Evolutionary conservation across 2,329 filamentous ascomycete species (phyloP), one percentile per base, ranked within the genome.

Genomic region (Penicillium brasilianum): DNA sequence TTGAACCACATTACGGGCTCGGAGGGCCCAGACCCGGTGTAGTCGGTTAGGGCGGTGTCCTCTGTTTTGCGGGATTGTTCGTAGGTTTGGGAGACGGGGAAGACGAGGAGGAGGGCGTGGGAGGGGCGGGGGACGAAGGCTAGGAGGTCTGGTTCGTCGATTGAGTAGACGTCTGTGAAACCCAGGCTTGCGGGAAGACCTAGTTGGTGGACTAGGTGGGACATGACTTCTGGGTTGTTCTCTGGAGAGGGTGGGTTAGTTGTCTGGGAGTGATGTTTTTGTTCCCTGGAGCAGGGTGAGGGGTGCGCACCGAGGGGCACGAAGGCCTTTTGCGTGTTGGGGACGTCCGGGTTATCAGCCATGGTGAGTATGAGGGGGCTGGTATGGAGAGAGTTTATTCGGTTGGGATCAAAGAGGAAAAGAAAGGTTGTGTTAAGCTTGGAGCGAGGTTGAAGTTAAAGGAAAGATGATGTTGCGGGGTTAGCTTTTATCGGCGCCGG

Each of bases 1-100:
- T 87, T 90, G 84, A 93, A 98, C 95, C 94, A 99, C 8, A 96
- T 72, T 0, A 97, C 91, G 5, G 91, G 89, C 73, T 97, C 92
- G 0, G 71, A 73, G 0, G 84, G 78, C 1, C 93, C 93, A 18
- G 82, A 83, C 46, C 89, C 90, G 0, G 76, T 74, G 80, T 97
- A 97, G 41, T 88, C 85, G 2, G 80, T 67, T 44, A 81, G 80
- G 22, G 83, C 75, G 54, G 81, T 80, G 78, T 97, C 93, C 81
- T 97, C 93, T 46, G 86, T 82, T 59, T 85, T 76, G 34, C 93
- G 90, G 73, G 89, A 87, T 62, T 84, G 85, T 79, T 97, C 90
- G 83, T 97, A 97, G 44, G 86, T 84, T 52, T 87, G 82, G 57
- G 87, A 92, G 65, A 96, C 85, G 67, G 95, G 94, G 77, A 97